Conservation (phyloP, 768 basidiomycete genomes). For the Pulveroboletus sp. region DNA sequence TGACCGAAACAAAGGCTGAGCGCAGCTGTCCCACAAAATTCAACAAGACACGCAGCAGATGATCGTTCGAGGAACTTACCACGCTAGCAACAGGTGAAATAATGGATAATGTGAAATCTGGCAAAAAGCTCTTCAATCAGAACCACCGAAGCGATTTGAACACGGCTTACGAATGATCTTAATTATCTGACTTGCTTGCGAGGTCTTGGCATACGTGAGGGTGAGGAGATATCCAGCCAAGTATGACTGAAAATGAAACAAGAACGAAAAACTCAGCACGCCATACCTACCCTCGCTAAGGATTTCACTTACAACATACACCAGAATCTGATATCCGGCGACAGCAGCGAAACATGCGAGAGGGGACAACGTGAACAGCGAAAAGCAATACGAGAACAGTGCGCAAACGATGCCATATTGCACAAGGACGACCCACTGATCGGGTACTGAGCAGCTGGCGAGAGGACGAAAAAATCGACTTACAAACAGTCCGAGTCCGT, state of each 20-base stretch:
- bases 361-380: slow-evolving; percentile 57
- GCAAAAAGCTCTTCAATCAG: background rate
- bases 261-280: background rate
- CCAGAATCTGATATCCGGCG: slow-evolving; percentile 68
- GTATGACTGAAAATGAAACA: slow-evolving; percentile 47
- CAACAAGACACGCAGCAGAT: background rate
- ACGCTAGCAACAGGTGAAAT: slow-evolving; percentile 65
- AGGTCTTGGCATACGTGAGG: slow-evolving; percentile 65
- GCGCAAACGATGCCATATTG: slow-evolving; percentile 66
- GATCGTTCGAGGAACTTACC: slow-evolving; percentile 37
- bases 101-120: slow-evolving; percentile 64
- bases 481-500: slow-evolving; percentile 59
- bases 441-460: background rate
- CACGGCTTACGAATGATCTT: slow-evolving; percentile 48
- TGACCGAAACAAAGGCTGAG: slow-evolving; percentile 69
- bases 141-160: background rate
- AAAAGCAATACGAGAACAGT: slow-evolving; percentile 63
- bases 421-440: slow-evolving; percentile 66
- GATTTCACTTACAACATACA: slow-evolving; percentile 55
- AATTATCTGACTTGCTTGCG: slow-evolving; percentile 48
- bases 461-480: slow-evolving; percentile 28
- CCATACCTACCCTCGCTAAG: background rate
- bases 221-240: slow-evolving; percentile 65
- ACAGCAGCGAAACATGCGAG: slow-evolving; percentile 69
- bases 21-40: slow-evolving; percentile 41